Conservation (phyloP, 805 yeast species). For the Pachysolen tannophilus region DNA sequence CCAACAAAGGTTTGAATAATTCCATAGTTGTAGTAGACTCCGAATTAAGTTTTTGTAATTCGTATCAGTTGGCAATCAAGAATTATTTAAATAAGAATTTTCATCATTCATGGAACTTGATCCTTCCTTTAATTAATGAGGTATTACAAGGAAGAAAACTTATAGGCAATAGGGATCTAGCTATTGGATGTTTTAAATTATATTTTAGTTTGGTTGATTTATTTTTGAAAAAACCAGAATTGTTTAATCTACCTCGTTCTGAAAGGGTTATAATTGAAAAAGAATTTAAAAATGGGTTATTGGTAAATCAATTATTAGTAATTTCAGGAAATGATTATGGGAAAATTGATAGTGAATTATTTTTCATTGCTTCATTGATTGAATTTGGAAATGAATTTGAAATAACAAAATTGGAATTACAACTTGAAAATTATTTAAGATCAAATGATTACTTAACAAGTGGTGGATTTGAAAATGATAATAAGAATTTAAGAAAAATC, state of each 20-base stretch:
- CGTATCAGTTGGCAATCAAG: slow-evolving; percentile 31
- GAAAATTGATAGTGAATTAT: slow-evolving; percentile 18
- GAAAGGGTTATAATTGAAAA: background rate
- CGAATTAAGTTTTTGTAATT: slow-evolving; percentile 1
- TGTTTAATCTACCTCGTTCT: background rate
- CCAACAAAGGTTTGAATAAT: no score
- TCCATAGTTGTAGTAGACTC: no score
- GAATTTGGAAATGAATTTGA: slow-evolving; percentile 21
- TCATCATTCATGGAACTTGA: slow-evolving; percentile 18
- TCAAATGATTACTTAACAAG: slow-evolving; percentile 12
- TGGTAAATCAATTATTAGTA: slow-evolving; percentile 14
- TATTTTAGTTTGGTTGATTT: slow-evolving; percentile 22
- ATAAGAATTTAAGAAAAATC: slow-evolving; percentile 11
- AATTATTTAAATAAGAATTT: slow-evolving; percentile 29
- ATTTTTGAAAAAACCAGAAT: slow-evolving; percentile 13
- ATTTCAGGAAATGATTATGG: slow-evolving; percentile 10
- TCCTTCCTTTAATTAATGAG: slow-evolving; percentile 13
- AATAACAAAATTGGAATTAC: slow-evolving; percentile 13
- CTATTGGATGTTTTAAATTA: no score
- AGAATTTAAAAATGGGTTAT: slow-evolving; percentile 15
- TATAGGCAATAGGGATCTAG: no score
- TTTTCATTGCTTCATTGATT: slow-evolving; percentile 21
- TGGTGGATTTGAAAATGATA: slow-evolving; percentile 9
- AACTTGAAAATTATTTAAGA: slow-evolving; percentile 16
- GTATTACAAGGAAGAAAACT: slow-evolving; percentile 13